Conservation (phyloP, 1,284 basidiomycete genomes). For the Cryptococcus jaspeensis region DNA sequence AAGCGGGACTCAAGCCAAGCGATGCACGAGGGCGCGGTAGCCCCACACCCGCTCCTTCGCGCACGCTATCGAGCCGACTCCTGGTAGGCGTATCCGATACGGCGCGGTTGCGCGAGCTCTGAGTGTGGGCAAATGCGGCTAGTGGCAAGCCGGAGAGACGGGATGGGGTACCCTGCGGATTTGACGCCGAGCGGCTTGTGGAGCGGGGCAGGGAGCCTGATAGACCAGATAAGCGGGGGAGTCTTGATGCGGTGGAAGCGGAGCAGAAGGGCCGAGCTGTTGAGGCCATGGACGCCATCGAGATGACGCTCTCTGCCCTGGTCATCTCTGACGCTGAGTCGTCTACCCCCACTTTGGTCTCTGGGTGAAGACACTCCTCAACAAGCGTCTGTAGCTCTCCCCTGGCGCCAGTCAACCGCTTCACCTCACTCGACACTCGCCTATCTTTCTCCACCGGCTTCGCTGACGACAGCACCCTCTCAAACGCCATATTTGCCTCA, state of each 20-base stretch:
- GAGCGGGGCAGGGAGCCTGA: slow-evolving; percentile 2
- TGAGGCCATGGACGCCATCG: slow-evolving; percentile 1
- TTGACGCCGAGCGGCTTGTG: slow-evolving; percentile 10
- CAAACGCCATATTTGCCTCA: neutral
- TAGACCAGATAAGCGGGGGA: slow-evolving; percentile 12
- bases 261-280: neutral
- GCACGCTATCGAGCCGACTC: slow-evolving; percentile 3
- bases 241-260: neutral
- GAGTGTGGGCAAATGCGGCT: neutral
- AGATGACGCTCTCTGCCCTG: slow-evolving; percentile 3
- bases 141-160: neutral
- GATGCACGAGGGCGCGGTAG: too few relatives aligned
- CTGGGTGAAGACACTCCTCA: slow-evolving; percentile 12
- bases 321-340: slow-evolving; percentile 1
- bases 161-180: slow-evolving; percentile 4
- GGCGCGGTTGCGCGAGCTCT: slow-evolving; percentile 12
- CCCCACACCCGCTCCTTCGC: too few relatives aligned
- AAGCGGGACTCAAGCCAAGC: too few relatives aligned
- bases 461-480: neutral
- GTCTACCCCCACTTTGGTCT: neutral
- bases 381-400: slow-evolving; percentile 23
- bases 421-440: slow-evolving; percentile 21
- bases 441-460: slow-evolving; percentile 17
- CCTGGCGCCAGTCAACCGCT: slow-evolving; percentile 21
- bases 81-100: slow-evolving; percentile 22